Evolutionary conservation across 2,329 filamentous ascomycete genomes (phyloP), one percentile per base, ranked within the genome.

Genomic region (Fusarium falciforme): DNA sequence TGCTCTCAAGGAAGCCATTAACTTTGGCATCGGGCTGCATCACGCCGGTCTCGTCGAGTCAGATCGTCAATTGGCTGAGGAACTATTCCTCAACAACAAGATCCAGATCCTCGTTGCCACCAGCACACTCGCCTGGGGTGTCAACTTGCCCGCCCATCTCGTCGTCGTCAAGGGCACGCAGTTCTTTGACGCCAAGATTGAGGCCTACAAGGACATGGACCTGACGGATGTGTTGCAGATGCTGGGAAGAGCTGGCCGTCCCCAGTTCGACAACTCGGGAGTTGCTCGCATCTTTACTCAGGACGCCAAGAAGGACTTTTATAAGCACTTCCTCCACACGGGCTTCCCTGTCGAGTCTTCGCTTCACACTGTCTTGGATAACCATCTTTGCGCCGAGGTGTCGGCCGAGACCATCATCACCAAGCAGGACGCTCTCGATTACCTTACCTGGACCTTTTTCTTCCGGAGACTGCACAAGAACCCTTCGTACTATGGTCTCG

Each of bases 401-500:
- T 97, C 95, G 1, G 94, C 96, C 1, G 95, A 94, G 76, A 99
- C 96, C 0, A 94, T 99, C 60, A 87, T 93, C 35, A 97, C 95
- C 10, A 98, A 98, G 83, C 96, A 99, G 83, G 96, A 99, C 83
- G 96, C 96, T 1, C 89, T 99, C 5, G 97, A 99, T 83, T 99
- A 99, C 80, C 85, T 99, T 62, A 99, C 96, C 0, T 99, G 97
- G 96, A 99, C 97, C 1, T 99, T 99, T 86, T 99, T 99, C 89
- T 99, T 99, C 89, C 91, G 97, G 4, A 89, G 96, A 12, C 85
- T 99, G 42, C 96, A 99, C 86, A 99, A 99, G 87, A 99, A 99
- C 78, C 96, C 96, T 2, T 97, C 95, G 0, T 99, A 98, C 84
- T 99, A 99, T 77, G 97, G 97, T 0, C 91, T 99, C 0, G 93